Conservation (phyloP, 1,284 basidiomycete genomes). For the Malassezia obtusa region DNA sequence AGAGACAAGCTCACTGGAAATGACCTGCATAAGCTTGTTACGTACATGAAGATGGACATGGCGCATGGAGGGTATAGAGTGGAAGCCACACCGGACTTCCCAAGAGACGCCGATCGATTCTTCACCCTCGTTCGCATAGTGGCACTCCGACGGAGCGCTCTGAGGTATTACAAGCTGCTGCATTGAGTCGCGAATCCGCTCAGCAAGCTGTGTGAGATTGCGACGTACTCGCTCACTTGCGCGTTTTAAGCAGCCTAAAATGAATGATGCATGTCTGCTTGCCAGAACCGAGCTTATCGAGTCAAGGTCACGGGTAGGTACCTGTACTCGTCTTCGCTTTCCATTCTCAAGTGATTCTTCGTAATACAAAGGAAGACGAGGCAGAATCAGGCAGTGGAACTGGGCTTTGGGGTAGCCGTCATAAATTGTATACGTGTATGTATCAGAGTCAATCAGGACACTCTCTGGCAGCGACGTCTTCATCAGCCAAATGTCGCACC, state of each 20-base stretch:
- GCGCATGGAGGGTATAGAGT: slow-evolving; percentile 60
- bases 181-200: slow-evolving; percentile 73
- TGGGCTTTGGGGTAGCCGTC: slow-evolving; percentile 67
- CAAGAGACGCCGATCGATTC: slow-evolving; percentile 20
- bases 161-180: slow-evolving; percentile 49
- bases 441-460: slow-evolving; percentile 56
- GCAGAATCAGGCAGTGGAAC: slow-evolving; percentile 2
- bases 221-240: slow-evolving; percentile 20
- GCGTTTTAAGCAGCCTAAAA: slow-evolving; percentile 21
- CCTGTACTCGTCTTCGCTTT: background rate
- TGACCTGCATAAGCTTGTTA: slow-evolving; percentile 67
- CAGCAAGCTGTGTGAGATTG: slow-evolving; percentile 9
- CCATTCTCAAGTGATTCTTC: background rate
- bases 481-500: background rate
- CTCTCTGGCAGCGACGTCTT: slow-evolving; percentile 49
- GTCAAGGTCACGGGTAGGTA: slow-evolving; percentile 10
- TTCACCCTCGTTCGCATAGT: background rate
- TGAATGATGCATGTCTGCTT: slow-evolving; percentile 24
- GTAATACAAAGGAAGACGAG: slow-evolving; percentile 5
- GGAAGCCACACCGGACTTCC: slow-evolving; percentile 60
- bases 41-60: slow-evolving; percentile 48
- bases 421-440: slow-evolving; percentile 63
- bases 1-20: slow-evolving; percentile 71
- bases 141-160: background rate
- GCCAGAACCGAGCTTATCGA: slow-evolving; percentile 25